Evolutionary conservation across 75 land plant genomes (phyloP).

Genomic region (Cunninghamia lanceolata): DNA sequence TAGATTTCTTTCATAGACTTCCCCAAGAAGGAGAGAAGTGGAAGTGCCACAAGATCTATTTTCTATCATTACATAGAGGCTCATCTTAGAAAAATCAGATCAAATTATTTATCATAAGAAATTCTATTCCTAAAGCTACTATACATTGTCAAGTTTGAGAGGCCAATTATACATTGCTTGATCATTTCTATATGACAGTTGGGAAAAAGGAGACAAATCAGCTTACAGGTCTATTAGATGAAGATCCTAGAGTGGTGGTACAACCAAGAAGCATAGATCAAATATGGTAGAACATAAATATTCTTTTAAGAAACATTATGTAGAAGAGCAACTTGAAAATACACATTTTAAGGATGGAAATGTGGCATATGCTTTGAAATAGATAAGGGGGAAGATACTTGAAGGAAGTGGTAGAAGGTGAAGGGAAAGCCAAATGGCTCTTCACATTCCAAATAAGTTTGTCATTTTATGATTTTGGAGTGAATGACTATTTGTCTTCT

Average conservation of each 20-base stretch:
- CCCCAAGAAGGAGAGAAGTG: slow-evolving; percentile 77
- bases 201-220: slow-evolving; percentile 68
- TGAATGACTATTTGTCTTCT: too few species aligned
- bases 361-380: too few species aligned
- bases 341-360: too few species aligned
- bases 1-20: slow-evolving; percentile 85
- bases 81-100: slow-evolving; percentile 76
- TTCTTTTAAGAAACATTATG: too few species aligned
- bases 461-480: too few species aligned
- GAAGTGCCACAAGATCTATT: slow-evolving; percentile 39
- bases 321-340: too few species aligned
- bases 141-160: slow-evolving; percentile 69
- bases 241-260: slow-evolving; percentile 79
- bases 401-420: too few species aligned
- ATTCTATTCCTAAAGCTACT: slow-evolving; percentile 57
- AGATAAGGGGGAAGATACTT: too few species aligned
- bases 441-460: too few species aligned
- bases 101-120: slow-evolving; percentile 52
- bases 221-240: slow-evolving; percentile 52
- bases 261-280: too few species aligned
- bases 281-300: too few species aligned
- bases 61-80: slow-evolving; percentile 66
- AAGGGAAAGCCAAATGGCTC: too few species aligned
- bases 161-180: slow-evolving; percentile 52
- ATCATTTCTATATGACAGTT: slow-evolving; percentile 53